Base-by-base conservation (phyloP, 306 rosid genomes). In the Dryas alaskensis region DNA sequence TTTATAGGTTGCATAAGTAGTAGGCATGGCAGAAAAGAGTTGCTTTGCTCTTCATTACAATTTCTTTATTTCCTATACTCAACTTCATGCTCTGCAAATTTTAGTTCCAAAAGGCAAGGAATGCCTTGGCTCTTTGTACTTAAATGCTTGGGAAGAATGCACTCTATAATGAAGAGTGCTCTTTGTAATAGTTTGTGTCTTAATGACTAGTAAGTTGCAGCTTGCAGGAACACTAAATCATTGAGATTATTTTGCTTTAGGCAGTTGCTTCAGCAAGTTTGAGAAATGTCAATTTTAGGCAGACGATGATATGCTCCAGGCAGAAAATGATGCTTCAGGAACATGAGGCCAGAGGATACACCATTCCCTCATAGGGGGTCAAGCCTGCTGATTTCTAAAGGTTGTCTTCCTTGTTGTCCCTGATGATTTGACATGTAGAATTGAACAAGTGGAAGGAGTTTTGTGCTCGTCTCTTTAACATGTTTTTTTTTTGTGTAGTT, bases 301-400 rank as follows among this genome's bases (percentile, higher is more conserved):
- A 39, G 46, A 60, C n/a, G 37, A 31, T 31, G 37, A 31, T 31
- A 1, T 31, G 37, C 37, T 31, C 37, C 10, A 53, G 40, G 47
- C 11, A 51, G n/a, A 51, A 51, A 3, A 52, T 60, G 65, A 58
- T 25, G 44, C 44, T 40, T 27, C 10, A 17, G 54, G 39, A 67
- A 25, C 7, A 25, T 22, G 22, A 48, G 31, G 59, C 57, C 71
- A 12, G 44, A 47, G 19, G 11, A 47, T 66, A 12, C 57, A 66
- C 70, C 71, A 1, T 13, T 51, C n/a, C n/a, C 55, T 51, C 55
- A 16, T 47, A 2, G 19, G 2, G 37, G 37, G 37, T 31, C 11
- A 25, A 25, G 57, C 72, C 72, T 67, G 59, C 72, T 4, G 59
- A 14, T 27, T 49, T 67, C 25, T 48, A 67, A 67, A 48, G 59